Evolutionary conservation across 2,329 filamentous ascomycete species (phyloP).

Genomic region (Fusarium coffeatum): DNA sequence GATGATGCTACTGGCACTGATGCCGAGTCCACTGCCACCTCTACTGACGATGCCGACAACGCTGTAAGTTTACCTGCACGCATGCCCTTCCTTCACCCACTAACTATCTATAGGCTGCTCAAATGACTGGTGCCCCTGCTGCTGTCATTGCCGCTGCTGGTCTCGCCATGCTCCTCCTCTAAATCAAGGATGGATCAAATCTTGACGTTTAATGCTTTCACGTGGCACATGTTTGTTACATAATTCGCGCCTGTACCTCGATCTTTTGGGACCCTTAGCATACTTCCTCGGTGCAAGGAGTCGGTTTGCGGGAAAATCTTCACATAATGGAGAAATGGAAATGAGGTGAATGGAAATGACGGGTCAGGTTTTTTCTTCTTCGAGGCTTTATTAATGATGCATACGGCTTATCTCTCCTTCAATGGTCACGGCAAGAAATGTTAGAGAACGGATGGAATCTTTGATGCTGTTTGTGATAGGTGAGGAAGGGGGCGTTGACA

Average conservation of each 20-base stretch:
- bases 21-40: slow-evolving; percentile 36
- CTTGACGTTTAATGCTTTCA: slow-evolving; percentile 46
- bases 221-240: slow-evolving; percentile 57
- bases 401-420: slow-evolving; percentile 52
- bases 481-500: slow-evolving; percentile 22
- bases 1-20: slow-evolving; percentile 28
- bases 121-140: slow-evolving; percentile 58
- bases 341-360: slow-evolving; percentile 48
- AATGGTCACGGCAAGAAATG: slow-evolving; percentile 50
- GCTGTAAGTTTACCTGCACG: slow-evolving; percentile 47
- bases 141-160: slow-evolving; percentile 63
- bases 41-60: slow-evolving; percentile 36
- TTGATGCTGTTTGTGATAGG: slow-evolving; percentile 33
- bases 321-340: slow-evolving; percentile 43
- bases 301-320: slow-evolving; percentile 45
- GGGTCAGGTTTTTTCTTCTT: slow-evolving; percentile 44
- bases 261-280: slow-evolving; percentile 46
- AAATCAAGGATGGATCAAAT: slow-evolving; percentile 44
- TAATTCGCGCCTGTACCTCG: slow-evolving; percentile 55
- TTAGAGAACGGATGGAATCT: slow-evolving; percentile 41
- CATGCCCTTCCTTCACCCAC: not conserved
- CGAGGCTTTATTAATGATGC: slow-evolving; percentile 51
- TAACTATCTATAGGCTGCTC: slow-evolving; percentile 48
- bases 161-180: slow-evolving; percentile 62
- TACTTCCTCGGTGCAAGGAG: slow-evolving; percentile 40